These are phyloP conservation scores for Myriangium duriaei DNA, from an alignment of 2,329 filamentous ascomycete genomes.

Conservation along the genomic window DNA sequence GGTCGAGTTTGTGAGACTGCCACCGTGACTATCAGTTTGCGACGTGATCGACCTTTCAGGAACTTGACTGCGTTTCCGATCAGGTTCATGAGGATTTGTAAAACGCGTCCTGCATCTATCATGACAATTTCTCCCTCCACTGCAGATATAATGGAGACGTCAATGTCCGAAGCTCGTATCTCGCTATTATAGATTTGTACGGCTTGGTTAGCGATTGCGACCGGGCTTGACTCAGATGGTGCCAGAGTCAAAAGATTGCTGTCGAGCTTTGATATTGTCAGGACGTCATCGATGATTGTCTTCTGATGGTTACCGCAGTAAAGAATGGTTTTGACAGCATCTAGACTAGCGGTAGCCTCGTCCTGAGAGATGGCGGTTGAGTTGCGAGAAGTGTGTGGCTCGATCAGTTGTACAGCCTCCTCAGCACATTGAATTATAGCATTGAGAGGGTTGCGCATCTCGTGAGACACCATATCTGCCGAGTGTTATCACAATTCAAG, in stretches of 20 bases:
- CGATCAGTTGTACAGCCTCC: slow-evolving; percentile 16
- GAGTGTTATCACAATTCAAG: neutral
- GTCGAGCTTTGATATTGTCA: slow-evolving; percentile 27
- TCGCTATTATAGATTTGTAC: slow-evolving; percentile 17
- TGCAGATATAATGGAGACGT: neutral
- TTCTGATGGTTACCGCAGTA: slow-evolving; percentile 19
- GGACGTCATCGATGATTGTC: slow-evolving; percentile 32
- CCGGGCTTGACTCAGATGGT: slow-evolving; percentile 11
- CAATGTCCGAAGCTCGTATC: slow-evolving; percentile 11
- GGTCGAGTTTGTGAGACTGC: slow-evolving; percentile 1
- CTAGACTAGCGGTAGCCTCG: slow-evolving; percentile 11
- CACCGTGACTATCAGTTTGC: slow-evolving; percentile 6
- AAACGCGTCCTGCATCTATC: slow-evolving; percentile 19
- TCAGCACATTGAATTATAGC: slow-evolving; percentile 26
- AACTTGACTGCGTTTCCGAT: slow-evolving; percentile 20
- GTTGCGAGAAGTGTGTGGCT: no score
- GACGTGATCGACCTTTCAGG: slow-evolving; percentile 6
- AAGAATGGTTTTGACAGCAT: slow-evolving; percentile 15
- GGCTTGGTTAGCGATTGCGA: slow-evolving; percentile 10
- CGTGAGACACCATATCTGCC: slow-evolving; percentile 28
- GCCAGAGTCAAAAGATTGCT: slow-evolving; percentile 11
- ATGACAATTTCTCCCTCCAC: slow-evolving; percentile 15
- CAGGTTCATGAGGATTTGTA: slow-evolving; percentile 22
- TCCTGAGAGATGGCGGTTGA: slow-evolving; percentile 7
- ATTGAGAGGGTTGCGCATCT: slow-evolving; percentile 17